A percentile compares a stretch with the other conserved stretches of the same genome.
Conservation (phyloP, 1,284 basidiomycete species). For the Tylopilus orsonianus region DNA sequence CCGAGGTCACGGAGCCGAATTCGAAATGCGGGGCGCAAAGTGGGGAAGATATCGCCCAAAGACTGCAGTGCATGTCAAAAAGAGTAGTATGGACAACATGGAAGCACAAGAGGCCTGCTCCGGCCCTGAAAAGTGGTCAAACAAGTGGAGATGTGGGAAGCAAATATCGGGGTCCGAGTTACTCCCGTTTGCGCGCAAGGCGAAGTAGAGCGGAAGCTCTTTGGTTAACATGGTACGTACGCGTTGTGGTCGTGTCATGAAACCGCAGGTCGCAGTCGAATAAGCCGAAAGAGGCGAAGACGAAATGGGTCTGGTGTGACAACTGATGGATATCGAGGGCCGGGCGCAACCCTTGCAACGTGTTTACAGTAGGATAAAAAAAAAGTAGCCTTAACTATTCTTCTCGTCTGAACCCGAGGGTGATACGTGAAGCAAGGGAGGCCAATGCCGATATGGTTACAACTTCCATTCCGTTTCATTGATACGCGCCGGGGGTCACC, state of each 20-base stretch:
- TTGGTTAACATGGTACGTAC: slow-evolving; percentile 72
- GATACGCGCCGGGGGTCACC: not conserved
- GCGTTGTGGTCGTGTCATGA: no score
- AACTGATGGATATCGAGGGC: slow-evolving; percentile 26
- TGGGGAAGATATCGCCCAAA: no score
- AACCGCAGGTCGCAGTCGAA: slow-evolving; percentile 7
- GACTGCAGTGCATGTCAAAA: no score
- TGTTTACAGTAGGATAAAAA: not conserved
- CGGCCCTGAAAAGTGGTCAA: no score
- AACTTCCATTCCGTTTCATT: slow-evolving; percentile 1
- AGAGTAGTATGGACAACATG: no score
- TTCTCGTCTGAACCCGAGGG: not conserved
- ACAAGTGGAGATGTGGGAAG: no score
- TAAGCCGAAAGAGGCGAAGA: slow-evolving; percentile 68
- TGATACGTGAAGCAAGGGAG: not conserved
- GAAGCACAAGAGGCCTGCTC: no score
- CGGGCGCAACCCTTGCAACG: not conserved
- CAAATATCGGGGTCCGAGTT: no score
- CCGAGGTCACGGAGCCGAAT: no score
- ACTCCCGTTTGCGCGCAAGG: no score
- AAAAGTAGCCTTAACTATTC: slow-evolving; percentile 1
- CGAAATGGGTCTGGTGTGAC: slow-evolving; percentile 62
- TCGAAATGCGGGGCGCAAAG: no score
- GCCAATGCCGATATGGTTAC: not conserved
- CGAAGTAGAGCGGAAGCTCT: no score